phyloP scores from a whole-genome alignment of 352 stramenopile genomes.

The Pythium oligandrum region DNA sequence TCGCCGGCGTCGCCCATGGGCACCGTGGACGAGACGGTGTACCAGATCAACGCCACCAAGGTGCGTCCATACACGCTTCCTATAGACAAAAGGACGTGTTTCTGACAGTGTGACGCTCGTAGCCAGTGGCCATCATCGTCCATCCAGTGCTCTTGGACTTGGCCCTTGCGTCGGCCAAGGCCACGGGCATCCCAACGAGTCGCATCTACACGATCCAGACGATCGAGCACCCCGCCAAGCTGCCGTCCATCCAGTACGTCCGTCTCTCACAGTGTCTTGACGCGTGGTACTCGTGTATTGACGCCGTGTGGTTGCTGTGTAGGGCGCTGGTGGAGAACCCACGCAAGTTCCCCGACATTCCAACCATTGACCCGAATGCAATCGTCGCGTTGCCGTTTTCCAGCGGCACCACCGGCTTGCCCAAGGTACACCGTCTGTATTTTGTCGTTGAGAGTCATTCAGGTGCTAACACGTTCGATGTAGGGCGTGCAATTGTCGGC shows the following conservation, averaged over 20 bases:
- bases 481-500: slow-evolving; percentile 76
- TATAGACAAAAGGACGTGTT: too few relatives aligned
- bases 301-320: slow-evolving; percentile 2
- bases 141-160: slow-evolving; percentile 8
- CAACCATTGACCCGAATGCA: slow-evolving; percentile 8
- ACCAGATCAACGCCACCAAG: slow-evolving; percentile 31
- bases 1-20: slow-evolving; percentile 37
- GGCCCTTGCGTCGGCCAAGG: slow-evolving; percentile 1
- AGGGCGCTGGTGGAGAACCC: slow-evolving; percentile 25
- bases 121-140: slow-evolving; percentile 6
- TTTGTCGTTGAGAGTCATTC: too few relatives aligned
- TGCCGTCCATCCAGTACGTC: slow-evolving; percentile 2
- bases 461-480: too few relatives aligned
- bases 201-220: slow-evolving; percentile 3
- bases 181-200: background rate
- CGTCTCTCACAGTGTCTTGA: too few relatives aligned
- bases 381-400: slow-evolving; percentile 80
- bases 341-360: slow-evolving; percentile 4
- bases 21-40: slow-evolving; percentile 25
- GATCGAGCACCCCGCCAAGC: background rate
- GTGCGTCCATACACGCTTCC: background rate
- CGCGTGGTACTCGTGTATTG: too few relatives aligned
- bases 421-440: slow-evolving; percentile 58
- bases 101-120: background rate
- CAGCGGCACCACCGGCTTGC: slow-evolving; percentile 87